Conservation (phyloP, 139 green algal species). For the Chlorella sorokiniana region DNA sequence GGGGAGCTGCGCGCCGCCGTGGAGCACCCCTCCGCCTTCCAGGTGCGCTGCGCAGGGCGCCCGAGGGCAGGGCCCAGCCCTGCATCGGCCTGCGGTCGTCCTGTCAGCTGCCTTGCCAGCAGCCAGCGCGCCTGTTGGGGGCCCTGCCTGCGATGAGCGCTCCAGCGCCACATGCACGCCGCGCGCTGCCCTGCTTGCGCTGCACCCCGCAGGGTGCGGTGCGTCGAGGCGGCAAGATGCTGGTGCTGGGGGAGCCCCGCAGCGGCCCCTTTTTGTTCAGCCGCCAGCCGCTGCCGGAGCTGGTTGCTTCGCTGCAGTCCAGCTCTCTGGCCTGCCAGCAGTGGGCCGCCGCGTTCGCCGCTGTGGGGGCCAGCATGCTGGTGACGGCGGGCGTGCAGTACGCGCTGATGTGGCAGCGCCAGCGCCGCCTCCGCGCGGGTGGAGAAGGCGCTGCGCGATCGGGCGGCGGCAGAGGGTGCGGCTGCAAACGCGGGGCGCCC, state of each 20-base stretch:
- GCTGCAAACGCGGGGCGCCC: neutral
- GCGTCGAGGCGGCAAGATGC: conserved; percentile 7
- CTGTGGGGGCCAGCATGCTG: conserved; percentile 31
- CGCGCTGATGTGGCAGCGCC: neutral
- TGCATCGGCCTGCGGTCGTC: neutral
- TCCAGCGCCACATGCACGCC: too few relatives aligned
- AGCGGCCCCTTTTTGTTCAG: conserved; percentile 30
- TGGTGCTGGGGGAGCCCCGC: conserved; percentile 12
- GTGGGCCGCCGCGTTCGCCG: conserved; percentile 1
- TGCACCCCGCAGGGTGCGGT: conserved; percentile 22
- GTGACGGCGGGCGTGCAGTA: conserved; percentile 1
- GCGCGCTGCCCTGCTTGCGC: neutral
- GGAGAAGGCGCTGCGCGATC: conserved; percentile 19
- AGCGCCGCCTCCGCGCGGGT: conserved; percentile 1
- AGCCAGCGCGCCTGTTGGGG: neutral
- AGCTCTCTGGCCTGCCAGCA: neutral
- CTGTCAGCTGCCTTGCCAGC: neutral
- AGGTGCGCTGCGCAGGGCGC: neutral
- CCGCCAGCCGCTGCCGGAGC: conserved; percentile 28
- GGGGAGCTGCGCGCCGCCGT: conserved; percentile 35
- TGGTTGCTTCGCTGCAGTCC: conserved; percentile 28
- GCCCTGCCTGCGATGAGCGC: too few relatives aligned
- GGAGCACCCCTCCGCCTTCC: conserved; percentile 26
- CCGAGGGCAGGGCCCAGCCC: too few relatives aligned
- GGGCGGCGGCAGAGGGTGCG: neutral